phyloP scores from a whole-genome alignment of 495 filamentous ascomycete genomes.

The Neurospora sp. region DNA sequence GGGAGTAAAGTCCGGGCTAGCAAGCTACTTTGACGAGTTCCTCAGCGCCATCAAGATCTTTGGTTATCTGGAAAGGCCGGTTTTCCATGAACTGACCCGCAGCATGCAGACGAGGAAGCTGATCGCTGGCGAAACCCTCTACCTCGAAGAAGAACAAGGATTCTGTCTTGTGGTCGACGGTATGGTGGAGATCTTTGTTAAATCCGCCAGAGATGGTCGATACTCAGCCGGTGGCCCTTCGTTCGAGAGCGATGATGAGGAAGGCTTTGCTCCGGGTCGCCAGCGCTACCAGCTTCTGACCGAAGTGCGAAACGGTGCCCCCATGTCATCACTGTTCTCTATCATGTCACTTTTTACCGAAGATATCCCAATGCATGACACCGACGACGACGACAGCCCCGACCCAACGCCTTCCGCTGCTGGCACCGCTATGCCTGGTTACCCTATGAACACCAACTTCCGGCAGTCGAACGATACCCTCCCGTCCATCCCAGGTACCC shows the following conservation, averaged over 20 bases:
- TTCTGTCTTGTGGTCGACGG: slow-evolving; percentile 98
- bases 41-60: slow-evolving; percentile 99
- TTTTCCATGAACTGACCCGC: slow-evolving; percentile 93
- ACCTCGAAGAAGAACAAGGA: slow-evolving; percentile 94
- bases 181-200: slow-evolving; percentile 95
- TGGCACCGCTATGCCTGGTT: slow-evolving; percentile 17
- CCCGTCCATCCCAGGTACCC: slow-evolving; percentile 21
- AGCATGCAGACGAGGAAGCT: slow-evolving; percentile 97
- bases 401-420: slow-evolving; percentile 10
- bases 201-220: slow-evolving; percentile 57
- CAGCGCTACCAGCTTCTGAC: slow-evolving; percentile 84
- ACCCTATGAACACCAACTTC: slow-evolving; percentile 37
- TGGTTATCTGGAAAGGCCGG: slow-evolving; percentile 89
- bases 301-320: slow-evolving; percentile 95
- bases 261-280: slow-evolving; percentile 45
- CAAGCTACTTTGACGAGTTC: slow-evolving; percentile 96
- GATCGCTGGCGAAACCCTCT: slow-evolving; percentile 87
- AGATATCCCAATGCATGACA: slow-evolving; percentile 68
- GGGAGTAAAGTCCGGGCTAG: slow-evolving; percentile 78
- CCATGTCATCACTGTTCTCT: slow-evolving; percentile 97
- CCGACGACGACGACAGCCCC: slow-evolving; percentile 37
- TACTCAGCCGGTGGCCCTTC: slow-evolving; percentile 13
- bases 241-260: slow-evolving; percentile 53
- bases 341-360: slow-evolving; percentile 95
- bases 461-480: slow-evolving; percentile 32